Evolutionary conservation across 1,139 yeast genomes (phyloP), one percentile per base, ranked within the genome.

Genomic region (Taiozyma sp.): DNA sequence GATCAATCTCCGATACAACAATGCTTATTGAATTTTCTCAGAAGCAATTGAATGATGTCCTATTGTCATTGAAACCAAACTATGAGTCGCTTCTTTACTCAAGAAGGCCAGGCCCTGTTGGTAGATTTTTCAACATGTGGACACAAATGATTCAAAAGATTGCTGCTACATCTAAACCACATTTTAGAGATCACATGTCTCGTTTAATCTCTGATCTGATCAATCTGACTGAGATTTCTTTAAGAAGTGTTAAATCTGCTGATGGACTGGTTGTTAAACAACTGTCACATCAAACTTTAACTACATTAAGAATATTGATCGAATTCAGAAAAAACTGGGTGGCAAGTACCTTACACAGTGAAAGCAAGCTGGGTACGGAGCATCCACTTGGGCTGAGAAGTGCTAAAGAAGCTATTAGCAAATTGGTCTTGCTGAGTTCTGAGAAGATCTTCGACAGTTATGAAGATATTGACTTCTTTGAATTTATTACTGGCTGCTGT

Each of bases 221-320:
- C 30, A 79, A 80, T 51, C 77, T 88, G 0, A 64, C 77, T 14
- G 96, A 88, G 61, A 82, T 87, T 13, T 71, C 86, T 0, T 66
- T 85, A 24, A 73, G 96, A 53, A 95, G 95, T 0, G 63, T 68
- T 3, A 55, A 69, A 4, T 66, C 76, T 10, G 57, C 68, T 3
- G 56, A 62, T 14, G 68, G 68, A 13, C 53, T 83, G 21, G 64
- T 87, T 0, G 68, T 82, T 4, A 72, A 73, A 46, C 89, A 85
- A 56, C 61, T 88, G 3, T 77, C 89, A 0, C 76, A 80, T 53
- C 85, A 85, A 53, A 63, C 78, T 0, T 63, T 86, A 49, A 77
- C 83, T 6, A 74, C 80, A 26, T 67, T 88, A 57, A 70, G 95
- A 52, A 76, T 80, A 0, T 69, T 80, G 49, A 66, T 69, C 47